Evolutionary conservation across 2,329 filamentous ascomycete genomes (phyloP).

Genomic region (Blastomyces gilchristii): DNA sequence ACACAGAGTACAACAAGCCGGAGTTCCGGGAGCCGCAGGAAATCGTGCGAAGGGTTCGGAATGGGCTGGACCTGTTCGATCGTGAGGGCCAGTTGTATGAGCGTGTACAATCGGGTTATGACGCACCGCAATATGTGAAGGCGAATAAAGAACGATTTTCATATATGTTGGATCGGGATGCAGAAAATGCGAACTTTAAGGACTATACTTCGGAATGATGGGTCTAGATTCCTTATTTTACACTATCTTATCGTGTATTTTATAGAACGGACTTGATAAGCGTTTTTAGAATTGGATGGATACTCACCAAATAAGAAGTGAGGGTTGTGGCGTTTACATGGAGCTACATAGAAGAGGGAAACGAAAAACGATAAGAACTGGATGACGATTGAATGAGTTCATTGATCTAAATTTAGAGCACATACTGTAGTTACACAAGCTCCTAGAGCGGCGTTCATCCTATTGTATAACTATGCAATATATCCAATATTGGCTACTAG

Average conservation of each 20-base stretch:
- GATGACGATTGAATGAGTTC: too few species aligned
- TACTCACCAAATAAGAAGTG: background rate
- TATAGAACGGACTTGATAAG: background rate
- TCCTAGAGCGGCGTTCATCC: too few species aligned
- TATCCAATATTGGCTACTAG: too few species aligned
- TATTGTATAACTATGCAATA: too few species aligned
- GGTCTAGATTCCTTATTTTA: background rate
- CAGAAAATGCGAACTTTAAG: background rate
- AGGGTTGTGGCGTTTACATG: background rate
- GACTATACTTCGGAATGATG: background rate
- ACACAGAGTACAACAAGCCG: constrained; percentile 43
- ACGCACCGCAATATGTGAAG: background rate
- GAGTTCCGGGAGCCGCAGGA: constrained; percentile 39
- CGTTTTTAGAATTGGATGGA: background rate
- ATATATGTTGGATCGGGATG: background rate
- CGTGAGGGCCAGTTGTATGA: constrained; percentile 40
- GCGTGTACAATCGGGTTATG: constrained; percentile 30
- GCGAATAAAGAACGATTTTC: background rate
- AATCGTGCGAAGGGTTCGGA: constrained; percentile 44
- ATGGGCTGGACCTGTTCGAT: constrained; percentile 48
- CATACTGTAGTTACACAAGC: too few species aligned
- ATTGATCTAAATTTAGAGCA: too few species aligned
- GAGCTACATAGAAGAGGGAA: too few species aligned
- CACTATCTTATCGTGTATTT: background rate
- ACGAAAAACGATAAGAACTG: too few species aligned